A percentile compares a stretch with the other conserved stretches of the same genome.
phyloP scores from a whole-genome alignment of 2,329 filamentous ascomycete species.

The Sphaerulina vaccinii region DNA sequence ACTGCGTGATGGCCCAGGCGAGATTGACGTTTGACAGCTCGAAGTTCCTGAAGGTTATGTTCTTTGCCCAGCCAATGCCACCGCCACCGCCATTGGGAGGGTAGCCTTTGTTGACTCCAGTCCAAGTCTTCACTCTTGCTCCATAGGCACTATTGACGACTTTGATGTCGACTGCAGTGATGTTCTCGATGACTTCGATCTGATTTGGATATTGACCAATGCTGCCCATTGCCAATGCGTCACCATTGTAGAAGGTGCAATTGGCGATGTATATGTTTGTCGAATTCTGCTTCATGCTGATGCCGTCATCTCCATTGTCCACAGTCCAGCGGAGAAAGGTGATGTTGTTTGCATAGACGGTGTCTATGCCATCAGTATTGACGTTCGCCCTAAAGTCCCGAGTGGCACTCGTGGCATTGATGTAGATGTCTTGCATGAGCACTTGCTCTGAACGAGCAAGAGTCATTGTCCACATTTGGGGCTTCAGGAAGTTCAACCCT shows the following conservation, averaged over 20 bases:
- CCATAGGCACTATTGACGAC: slow-evolving; percentile 20
- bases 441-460: slow-evolving; percentile 51
- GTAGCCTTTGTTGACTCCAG: slow-evolving; percentile 47
- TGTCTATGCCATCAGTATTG: slow-evolving; percentile 54
- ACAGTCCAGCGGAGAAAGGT: slow-evolving; percentile 54
- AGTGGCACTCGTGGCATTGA: slow-evolving; percentile 55
- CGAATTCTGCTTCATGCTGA: slow-evolving; percentile 56
- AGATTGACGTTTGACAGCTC: slow-evolving; percentile 26
- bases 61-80: slow-evolving; percentile 48
- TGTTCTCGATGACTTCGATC: slow-evolving; percentile 52
- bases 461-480: slow-evolving; percentile 55
- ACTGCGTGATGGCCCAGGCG: slow-evolving; percentile 34
- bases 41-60: slow-evolving; percentile 41
- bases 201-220: slow-evolving; percentile 55
- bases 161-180: slow-evolving; percentile 49
- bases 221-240: slow-evolving; percentile 56
- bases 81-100: slow-evolving; percentile 61
- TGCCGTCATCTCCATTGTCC: slow-evolving; percentile 54
- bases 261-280: slow-evolving; percentile 55
- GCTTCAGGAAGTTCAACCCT: slow-evolving; percentile 54
- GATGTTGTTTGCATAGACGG: slow-evolving; percentile 54
- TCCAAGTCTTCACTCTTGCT: slow-evolving; percentile 56
- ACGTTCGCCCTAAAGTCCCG: slow-evolving; percentile 9
- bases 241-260: slow-evolving; percentile 51
- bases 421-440: slow-evolving; percentile 52